Evolutionary conservation across 768 basidiomycete genomes (phyloP).

Genomic region (Pholiota molesta): DNA sequence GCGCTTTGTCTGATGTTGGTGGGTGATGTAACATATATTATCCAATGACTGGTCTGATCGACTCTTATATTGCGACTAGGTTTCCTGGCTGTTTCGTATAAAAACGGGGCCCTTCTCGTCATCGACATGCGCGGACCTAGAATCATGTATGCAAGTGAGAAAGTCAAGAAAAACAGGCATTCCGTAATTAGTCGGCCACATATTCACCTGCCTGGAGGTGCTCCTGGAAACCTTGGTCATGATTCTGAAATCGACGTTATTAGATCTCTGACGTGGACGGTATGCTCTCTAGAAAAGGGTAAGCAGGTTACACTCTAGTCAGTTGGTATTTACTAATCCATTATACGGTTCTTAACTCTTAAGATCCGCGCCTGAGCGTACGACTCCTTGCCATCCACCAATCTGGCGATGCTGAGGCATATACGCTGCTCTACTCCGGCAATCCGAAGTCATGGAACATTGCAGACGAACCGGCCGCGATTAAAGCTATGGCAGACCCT

Average conservation of each 20-base stretch:
- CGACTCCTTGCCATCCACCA: conserved; percentile 64
- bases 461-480: conserved; percentile 33
- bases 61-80: conserved; percentile 43
- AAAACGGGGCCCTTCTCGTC: conserved; percentile 58
- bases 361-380: conserved; percentile 50
- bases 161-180: conserved; percentile 41
- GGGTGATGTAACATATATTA: conserved; percentile 18
- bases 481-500: conserved; percentile 47
- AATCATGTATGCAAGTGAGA: conserved; percentile 55
- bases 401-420: conserved; percentile 63
- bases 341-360: not conserved
- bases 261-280: conserved; percentile 65
- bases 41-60: conserved; percentile 5
- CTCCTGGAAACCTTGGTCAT: conserved; percentile 23
- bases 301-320: not conserved
- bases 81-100: conserved; percentile 76
- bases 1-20: conserved; percentile 78
- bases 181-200: conserved; percentile 27
- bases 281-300: conserved; percentile 61
- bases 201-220: not conserved
- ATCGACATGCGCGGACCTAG: conserved; percentile 78
- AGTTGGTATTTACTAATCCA: not conserved
- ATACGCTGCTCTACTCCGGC: conserved; percentile 46
- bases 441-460: conserved; percentile 39
- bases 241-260: conserved; percentile 51